phyloP scores from a whole-genome alignment of 1,284 basidiomycete species.

The Moesziomyces sp. region DNA sequence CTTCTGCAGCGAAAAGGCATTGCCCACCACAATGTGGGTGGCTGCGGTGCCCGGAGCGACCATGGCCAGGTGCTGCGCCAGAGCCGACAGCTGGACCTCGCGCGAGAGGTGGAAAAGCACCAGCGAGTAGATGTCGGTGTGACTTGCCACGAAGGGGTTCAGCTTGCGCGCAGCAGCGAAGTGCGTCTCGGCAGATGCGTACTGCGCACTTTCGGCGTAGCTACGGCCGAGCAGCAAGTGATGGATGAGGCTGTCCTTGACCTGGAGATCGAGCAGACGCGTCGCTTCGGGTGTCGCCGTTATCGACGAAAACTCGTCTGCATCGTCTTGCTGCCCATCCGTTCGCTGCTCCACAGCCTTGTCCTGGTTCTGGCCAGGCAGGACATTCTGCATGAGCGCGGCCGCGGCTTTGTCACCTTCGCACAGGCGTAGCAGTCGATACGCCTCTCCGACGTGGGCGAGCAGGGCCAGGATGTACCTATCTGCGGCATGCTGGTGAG shows the following conservation, averaged over 20 bases:
- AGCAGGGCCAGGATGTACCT: constrained; percentile 37
- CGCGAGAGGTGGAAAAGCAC: constrained; percentile 67
- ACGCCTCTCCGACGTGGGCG: constrained; percentile 54
- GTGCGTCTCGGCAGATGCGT: constrained; percentile 56
- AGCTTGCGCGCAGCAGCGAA: constrained; percentile 44
- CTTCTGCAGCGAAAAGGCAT: constrained; percentile 63
- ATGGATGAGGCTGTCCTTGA: constrained; percentile 44
- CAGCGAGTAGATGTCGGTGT: constrained; percentile 65
- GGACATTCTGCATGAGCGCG: constrained; percentile 20
- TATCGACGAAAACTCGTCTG: constrained; percentile 2
- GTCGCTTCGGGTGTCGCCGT: neutral
- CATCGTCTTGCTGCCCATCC: constrained; percentile 5
- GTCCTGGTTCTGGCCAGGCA: neutral
- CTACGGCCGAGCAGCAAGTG: constrained; percentile 56
- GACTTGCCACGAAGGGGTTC: constrained; percentile 49
- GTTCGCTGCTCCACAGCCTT: neutral
- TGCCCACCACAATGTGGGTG: constrained; percentile 63
- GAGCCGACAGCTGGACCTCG: constrained; percentile 59
- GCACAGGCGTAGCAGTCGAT: constrained; percentile 52
- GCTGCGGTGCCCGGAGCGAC: constrained; percentile 50
- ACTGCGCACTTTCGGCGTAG: constrained; percentile 58
- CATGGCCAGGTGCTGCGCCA: constrained; percentile 58
- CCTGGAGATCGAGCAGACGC: constrained; percentile 15
- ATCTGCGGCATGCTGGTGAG: constrained; percentile 43
- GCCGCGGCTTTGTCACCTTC: constrained; percentile 44